Conservation (phyloP, 352 stramenopile genomes). For the Pythium sukuiense region DNA sequence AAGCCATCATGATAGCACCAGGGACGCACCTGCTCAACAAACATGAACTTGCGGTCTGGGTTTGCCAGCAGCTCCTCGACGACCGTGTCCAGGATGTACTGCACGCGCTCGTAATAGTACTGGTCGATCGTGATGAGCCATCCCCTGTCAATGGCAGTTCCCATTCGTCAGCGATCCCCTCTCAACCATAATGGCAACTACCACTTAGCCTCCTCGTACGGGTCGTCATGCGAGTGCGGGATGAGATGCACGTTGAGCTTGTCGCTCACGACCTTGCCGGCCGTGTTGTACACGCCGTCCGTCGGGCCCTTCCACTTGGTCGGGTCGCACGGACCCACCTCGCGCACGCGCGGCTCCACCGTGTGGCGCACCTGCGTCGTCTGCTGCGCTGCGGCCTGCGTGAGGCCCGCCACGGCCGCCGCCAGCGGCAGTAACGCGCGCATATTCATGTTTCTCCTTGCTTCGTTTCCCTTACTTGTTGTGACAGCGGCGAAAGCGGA, state of each 20-base stretch:
- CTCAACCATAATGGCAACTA: too few relatives aligned
- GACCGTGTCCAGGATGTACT: slow-evolving; percentile 95
- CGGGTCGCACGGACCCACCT: slow-evolving; percentile 38
- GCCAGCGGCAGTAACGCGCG: slow-evolving; percentile 13
- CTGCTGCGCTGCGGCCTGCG: slow-evolving; percentile 7
- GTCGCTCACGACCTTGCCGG: slow-evolving; percentile 36
- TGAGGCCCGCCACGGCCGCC: slow-evolving; percentile 12
- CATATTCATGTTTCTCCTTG: slow-evolving; percentile 14
- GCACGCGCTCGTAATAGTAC: slow-evolving; percentile 94
- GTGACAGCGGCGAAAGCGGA: slow-evolving; percentile 8
- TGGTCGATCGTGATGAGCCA: slow-evolving; percentile 98
- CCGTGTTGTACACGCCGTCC: slow-evolving; percentile 74
- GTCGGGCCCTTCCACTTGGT: slow-evolving; percentile 66
- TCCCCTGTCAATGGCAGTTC: slow-evolving; percentile 35
- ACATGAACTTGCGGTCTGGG: slow-evolving; percentile 93
- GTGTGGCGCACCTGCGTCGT: not conserved
- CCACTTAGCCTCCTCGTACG: slow-evolving; percentile 30
- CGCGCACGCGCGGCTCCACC: not conserved
- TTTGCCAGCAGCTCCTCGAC: slow-evolving; percentile 88
- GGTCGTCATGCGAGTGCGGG: slow-evolving; percentile 96
- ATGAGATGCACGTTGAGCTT: slow-evolving; percentile 97
- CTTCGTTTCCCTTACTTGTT: not conserved
- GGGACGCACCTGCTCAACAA: slow-evolving; percentile 69
- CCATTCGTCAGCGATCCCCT: too few relatives aligned
- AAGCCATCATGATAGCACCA: too few relatives aligned